Base-by-base conservation (phyloP, 1,139 yeast genomes). In the Yamadazyma conglobata region DNA sequence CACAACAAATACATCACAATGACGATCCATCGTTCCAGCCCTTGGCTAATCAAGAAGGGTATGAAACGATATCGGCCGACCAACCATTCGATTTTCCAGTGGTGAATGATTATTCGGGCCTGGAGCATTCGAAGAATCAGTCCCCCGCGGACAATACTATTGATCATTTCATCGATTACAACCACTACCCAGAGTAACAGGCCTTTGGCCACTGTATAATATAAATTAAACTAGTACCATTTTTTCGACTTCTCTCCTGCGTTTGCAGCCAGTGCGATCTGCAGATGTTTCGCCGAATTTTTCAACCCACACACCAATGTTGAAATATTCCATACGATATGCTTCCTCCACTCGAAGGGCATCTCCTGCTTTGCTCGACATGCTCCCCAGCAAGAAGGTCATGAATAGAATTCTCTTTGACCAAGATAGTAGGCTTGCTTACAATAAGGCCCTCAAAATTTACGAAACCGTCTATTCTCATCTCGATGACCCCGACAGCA, bases 321-420 rank as follows among this genome's bases (percentile, higher is more conserved):
- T 22, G 6, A 22, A 22, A 10, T 10, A 8, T 10, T 14, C 15
- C 6, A 10, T 19, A 26, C 23, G 28, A 13, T 30, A 16, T 10
- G 19, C 30, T 20, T 18, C 16, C 25, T 18, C 16, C 25, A 22
- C 18, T 14, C 5, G 8, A 5, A 10, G 19, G 13, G 11, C 6
- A 3, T 41, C 64, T 14, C 83, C 82, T 0, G 55, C 66, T 2
- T 58, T 80, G 13, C 43, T 54, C 20, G 66, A 70, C 7, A 55
- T 81, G 5, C 66, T 83, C 6, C 91, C 91, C 5, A 61, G 70
- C 17, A 74, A 73, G 49, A 70, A 72, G 37, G 58, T 71, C 13
- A 54, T 81, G 32, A 80, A 79, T 39, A 57, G 76, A 31, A 62
- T 79, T 14, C 59, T 83, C 3, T 83, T 81, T 47, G 89, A 82